Conservation (phyloP, 768 basidiomycete species). For the Russula brevipes region DNA sequence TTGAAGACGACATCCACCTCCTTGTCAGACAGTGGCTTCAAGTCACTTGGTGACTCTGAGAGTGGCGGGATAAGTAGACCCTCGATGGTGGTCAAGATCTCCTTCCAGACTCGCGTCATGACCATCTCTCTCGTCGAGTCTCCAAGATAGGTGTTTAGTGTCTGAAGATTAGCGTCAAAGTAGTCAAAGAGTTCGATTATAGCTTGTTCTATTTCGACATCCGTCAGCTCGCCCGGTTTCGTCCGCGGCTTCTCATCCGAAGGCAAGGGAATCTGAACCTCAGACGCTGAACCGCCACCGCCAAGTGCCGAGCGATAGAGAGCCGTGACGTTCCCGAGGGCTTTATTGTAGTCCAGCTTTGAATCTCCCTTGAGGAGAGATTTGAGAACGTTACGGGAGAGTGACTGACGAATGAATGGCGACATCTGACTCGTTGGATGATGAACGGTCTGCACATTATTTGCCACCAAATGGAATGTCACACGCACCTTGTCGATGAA, state of each 20-base stretch:
- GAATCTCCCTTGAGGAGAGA: slow-evolving; percentile 61
- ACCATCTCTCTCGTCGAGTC: slow-evolving; percentile 85
- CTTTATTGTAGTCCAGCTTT: slow-evolving; percentile 86
- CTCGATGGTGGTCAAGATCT: slow-evolving; percentile 82
- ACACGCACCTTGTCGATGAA: slow-evolving; percentile 89
- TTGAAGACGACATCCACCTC: slow-evolving; percentile 99
- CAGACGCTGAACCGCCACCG: slow-evolving; percentile 44
- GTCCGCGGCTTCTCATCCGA: slow-evolving; percentile 69
- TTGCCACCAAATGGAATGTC: too few species aligned
- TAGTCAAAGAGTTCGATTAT: slow-evolving; percentile 92
- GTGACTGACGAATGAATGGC: slow-evolving; percentile 82
- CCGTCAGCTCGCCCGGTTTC: slow-evolving; percentile 76
- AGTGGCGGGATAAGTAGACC: slow-evolving; percentile 86
- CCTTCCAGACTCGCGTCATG: slow-evolving; percentile 94
- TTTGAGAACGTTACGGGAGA: slow-evolving; percentile 74
- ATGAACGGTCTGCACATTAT: not conserved
- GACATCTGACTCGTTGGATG: slow-evolving; percentile 62
- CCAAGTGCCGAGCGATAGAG: slow-evolving; percentile 77
- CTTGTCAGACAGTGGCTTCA: slow-evolving; percentile 90
- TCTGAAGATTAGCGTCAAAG: slow-evolving; percentile 88
- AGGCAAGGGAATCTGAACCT: slow-evolving; percentile 75
- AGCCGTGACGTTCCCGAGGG: slow-evolving; percentile 75
- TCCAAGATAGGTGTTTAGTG: slow-evolving; percentile 82
- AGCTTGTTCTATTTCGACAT: slow-evolving; percentile 91
- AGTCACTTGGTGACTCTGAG: slow-evolving; percentile 76